A percentile compares a stretch with the other conserved stretches of the same genome.
These are phyloP conservation scores for Wickerhamomyces hampshirensis DNA, from an alignment of 805 yeast species.

Conservation along the genomic window DNA sequence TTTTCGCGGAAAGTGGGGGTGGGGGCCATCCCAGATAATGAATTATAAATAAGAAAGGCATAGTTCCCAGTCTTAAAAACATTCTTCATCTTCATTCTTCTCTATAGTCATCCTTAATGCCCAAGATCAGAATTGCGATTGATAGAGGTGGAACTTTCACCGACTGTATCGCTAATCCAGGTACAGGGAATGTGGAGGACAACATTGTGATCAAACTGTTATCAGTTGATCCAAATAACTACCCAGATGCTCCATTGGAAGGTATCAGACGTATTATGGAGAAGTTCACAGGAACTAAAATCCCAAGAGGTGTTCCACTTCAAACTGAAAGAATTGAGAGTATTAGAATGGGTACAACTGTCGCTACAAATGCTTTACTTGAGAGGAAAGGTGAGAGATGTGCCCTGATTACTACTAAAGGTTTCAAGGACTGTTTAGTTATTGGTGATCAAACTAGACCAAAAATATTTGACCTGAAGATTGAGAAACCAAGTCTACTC, in stretches of 20 bases:
- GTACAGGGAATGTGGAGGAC: slow-evolving; percentile 41
- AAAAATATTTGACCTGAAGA: slow-evolving; percentile 76
- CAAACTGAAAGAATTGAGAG: slow-evolving; percentile 61
- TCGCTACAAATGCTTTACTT: slow-evolving; percentile 90
- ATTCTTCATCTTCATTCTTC: too few relatives aligned
- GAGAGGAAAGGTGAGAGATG: slow-evolving; percentile 91
- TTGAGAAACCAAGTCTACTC: slow-evolving; percentile 63
- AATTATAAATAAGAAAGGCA: too few relatives aligned
- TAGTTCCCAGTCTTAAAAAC: too few relatives aligned
- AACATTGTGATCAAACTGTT: slow-evolving; percentile 73
- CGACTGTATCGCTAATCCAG: slow-evolving; percentile 46
- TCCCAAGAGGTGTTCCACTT: slow-evolving; percentile 56
- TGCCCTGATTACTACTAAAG: slow-evolving; percentile 81
- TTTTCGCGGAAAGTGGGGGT: not conserved
- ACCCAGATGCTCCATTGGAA: slow-evolving; percentile 87
- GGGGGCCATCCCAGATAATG: too few relatives aligned
- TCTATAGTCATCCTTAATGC: too few relatives aligned
- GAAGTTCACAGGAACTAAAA: slow-evolving; percentile 42
- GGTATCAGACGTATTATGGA: slow-evolving; percentile 81
- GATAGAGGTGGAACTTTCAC: slow-evolving; percentile 91
- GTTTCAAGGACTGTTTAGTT: slow-evolving; percentile 73
- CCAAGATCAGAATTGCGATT: slow-evolving; percentile 34
- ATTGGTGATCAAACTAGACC: slow-evolving; percentile 95
- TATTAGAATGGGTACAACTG: slow-evolving; percentile 89
- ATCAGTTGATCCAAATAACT: slow-evolving; percentile 86